phyloP scores from a whole-genome alignment of 352 stramenopile species.

The Phytophthora uliginosa region DNA sequence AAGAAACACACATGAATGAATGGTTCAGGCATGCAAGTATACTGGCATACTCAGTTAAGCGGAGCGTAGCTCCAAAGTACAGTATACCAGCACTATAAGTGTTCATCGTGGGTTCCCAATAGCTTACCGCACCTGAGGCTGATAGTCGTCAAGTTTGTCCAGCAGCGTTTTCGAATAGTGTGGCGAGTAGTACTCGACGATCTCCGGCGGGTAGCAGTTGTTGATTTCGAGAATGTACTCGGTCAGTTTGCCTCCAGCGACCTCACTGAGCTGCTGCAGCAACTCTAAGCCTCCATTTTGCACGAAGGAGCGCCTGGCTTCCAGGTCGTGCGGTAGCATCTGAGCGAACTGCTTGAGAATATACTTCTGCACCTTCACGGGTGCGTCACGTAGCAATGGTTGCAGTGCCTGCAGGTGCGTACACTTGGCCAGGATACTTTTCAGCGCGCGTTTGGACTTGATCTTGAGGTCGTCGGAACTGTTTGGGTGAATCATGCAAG shows the following conservation, averaged over 20 bases:
- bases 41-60: constrained; percentile 8
- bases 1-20: neutral
- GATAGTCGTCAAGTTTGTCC: constrained; percentile 97
- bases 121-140: constrained; percentile 86
- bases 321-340: constrained; percentile 95
- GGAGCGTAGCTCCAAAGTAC: neutral
- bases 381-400: constrained; percentile 92
- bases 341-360: constrained; percentile 97
- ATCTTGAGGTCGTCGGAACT: constrained; percentile 95
- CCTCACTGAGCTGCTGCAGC: constrained; percentile 94
- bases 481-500: constrained; percentile 94
- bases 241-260: constrained; percentile 93
- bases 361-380: constrained; percentile 97
- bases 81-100: constrained; percentile 10
- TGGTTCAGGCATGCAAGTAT: constrained; percentile 8
- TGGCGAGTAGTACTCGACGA: constrained; percentile 97
- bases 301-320: constrained; percentile 94
- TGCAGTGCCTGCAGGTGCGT: constrained; percentile 95
- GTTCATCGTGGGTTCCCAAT: neutral
- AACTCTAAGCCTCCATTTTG: constrained; percentile 95
- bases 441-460: constrained; percentile 95
- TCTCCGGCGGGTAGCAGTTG: constrained; percentile 96
- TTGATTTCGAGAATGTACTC: constrained; percentile 98
- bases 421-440: constrained; percentile 96
- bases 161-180: constrained; percentile 97